Evolutionary conservation across 2,329 filamentous ascomycete genomes (phyloP).

Genomic region (Colletotrichum sp.): DNA sequence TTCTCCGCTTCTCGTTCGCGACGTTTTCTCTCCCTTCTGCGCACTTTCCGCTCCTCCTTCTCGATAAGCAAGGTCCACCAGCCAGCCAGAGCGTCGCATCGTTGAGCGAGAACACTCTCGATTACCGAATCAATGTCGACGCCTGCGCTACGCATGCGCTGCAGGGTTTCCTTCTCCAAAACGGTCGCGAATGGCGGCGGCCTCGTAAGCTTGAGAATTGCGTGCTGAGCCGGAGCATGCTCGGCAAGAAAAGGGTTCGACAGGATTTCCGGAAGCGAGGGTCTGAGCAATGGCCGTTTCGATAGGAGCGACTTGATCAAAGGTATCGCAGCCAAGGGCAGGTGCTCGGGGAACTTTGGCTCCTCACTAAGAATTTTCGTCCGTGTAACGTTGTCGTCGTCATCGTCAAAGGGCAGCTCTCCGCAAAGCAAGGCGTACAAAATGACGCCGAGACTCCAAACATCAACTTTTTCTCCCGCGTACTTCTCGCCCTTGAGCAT

Average conservation of each 20-base stretch:
- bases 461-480: constrained; percentile 95
- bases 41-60: constrained; percentile 90
- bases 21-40: constrained; percentile 79
- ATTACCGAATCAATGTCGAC: constrained; percentile 95
- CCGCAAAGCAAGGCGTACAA: constrained; percentile 83
- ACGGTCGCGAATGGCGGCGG: constrained; percentile 83
- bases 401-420: constrained; percentile 94
- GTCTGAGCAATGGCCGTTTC: constrained; percentile 85
- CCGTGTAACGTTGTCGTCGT: constrained; percentile 88
- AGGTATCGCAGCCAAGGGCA: constrained; percentile 78
- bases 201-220: constrained; percentile 82
- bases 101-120: constrained; percentile 88
- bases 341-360: constrained; percentile 80
- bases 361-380: constrained; percentile 84
- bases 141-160: constrained; percentile 91
- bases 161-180: constrained; percentile 87
- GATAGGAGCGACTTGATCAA: constrained; percentile 84
- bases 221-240: constrained; percentile 85
- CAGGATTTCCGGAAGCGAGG: constrained; percentile 83
- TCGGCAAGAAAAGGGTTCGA: constrained; percentile 88
- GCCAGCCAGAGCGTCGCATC: constrained; percentile 87
- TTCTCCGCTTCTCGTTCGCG: constrained; percentile 84
- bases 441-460: constrained; percentile 90
- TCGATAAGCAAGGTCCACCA: constrained; percentile 97
- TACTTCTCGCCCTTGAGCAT: constrained; percentile 99